A percentile compares a stretch with the other conserved stretches of the same genome.
phyloP scores from a whole-genome alignment of 495 filamentous ascomycete genomes.

The Hypoxylon cercidicola region DNA sequence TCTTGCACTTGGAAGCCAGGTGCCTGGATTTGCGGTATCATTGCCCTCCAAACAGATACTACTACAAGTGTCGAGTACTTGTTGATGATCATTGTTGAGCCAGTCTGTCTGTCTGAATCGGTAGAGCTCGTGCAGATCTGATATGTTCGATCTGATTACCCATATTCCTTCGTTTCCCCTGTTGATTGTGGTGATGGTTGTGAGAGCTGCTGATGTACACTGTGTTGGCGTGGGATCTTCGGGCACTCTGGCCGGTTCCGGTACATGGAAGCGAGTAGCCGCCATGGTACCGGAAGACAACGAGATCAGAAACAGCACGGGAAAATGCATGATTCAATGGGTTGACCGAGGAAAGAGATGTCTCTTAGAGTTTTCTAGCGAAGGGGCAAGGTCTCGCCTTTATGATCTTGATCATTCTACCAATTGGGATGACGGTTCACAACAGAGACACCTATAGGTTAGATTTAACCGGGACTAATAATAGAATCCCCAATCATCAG shows the following conservation, averaged over 20 bases:
- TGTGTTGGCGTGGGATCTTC: slow-evolving; percentile 26
- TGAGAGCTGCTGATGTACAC: slow-evolving; percentile 32
- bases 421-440: slow-evolving; percentile 25
- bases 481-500: slow-evolving; percentile 14
- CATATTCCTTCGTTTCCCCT: slow-evolving; percentile 38
- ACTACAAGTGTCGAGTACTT: slow-evolving; percentile 34
- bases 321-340: slow-evolving; percentile 18
- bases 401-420: slow-evolving; percentile 20
- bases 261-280: slow-evolving; percentile 29
- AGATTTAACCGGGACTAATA: slow-evolving; percentile 34
- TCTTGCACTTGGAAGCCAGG: slow-evolving; percentile 33
- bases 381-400: slow-evolving; percentile 20
- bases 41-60: slow-evolving; percentile 35
- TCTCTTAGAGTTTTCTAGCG: background rate
- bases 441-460: slow-evolving; percentile 10
- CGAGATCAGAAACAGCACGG: slow-evolving; percentile 13
- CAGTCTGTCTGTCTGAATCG: slow-evolving; percentile 35
- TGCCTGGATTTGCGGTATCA: slow-evolving; percentile 29
- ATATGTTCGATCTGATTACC: slow-evolving; percentile 28
- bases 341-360: background rate
- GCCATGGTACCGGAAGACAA: slow-evolving; percentile 26
- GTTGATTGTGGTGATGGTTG: slow-evolving; percentile 35
- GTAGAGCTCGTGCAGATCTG: slow-evolving; percentile 29
- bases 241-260: slow-evolving; percentile 32
- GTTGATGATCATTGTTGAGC: slow-evolving; percentile 32